Evolutionary conservation across 2,329 filamentous ascomycete genomes (phyloP), one percentile per base, ranked within the genome.

Genomic region (Hypoxylon sp.): DNA sequence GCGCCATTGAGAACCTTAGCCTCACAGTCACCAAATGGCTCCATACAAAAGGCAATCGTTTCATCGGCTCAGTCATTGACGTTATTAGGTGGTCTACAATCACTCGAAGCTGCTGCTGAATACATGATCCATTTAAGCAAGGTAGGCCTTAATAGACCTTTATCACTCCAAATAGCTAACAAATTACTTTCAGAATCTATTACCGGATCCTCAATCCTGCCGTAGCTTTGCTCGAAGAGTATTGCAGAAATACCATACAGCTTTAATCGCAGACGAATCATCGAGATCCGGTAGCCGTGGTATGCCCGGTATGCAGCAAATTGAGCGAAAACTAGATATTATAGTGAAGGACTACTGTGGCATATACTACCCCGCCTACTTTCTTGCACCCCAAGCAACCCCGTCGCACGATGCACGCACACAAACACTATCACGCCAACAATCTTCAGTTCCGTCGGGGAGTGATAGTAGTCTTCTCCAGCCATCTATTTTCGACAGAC

Each of bases 21-120:
- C n/a, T n/a, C 30, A 3, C 40, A 27, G 4, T 26, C 27, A 1
- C 7, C 17, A 11, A 31, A 42, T 7, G 27, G 48, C 9, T 44
- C 52, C 8, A n/a, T n/a, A n/a, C n/a, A n/a, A n/a, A n/a, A n/a
- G 29, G 56, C 56, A 4, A 59, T 59, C 5, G 30, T 59, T 6
- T 51, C 49, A 5, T 46, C 45, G 11, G 40, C 56, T 7, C 29
- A 37, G 13, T 51, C 44, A 7, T 20, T 48, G 7, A 29, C 31
- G 2, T 21, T 25, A 5, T 35, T 37, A 20, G 49, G 53, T 13
- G 38, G 38, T 5, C 11, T 59, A 11, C 34, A 32, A 6, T 54
- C 56, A 1, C 27, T 51, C 5, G 5, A n/a, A 5, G 29, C 35
- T 5, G 37, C 44, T 12, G 46, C 27, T 5, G 15, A 48, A 4